Evolutionary conservation across 306 rosid species (phyloP).

Genomic region (Rubus idaeus): DNA sequence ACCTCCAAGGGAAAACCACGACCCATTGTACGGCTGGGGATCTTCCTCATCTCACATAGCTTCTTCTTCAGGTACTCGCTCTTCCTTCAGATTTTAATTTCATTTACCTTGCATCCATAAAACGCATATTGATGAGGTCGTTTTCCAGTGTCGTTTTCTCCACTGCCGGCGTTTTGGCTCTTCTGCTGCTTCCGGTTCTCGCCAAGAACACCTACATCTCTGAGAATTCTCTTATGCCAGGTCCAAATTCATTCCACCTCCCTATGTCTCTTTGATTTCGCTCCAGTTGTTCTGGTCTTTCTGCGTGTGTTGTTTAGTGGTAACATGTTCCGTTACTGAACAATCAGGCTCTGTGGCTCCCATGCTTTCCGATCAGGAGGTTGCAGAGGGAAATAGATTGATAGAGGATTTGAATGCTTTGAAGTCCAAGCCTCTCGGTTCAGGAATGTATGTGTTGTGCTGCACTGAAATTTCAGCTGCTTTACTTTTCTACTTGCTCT

Average conservation of each 20-base stretch:
- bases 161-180: conserved; percentile 68
- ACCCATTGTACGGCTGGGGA: conserved; percentile 70
- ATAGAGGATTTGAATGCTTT: conserved; percentile 50
- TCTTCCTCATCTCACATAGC: conserved; percentile 72
- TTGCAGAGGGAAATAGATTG: conserved; percentile 58
- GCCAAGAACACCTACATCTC: conserved; percentile 93
- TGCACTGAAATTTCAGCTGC: not conserved
- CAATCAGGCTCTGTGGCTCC: conserved; percentile 67
- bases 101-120: not conserved
- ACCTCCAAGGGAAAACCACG: conserved; percentile 26
- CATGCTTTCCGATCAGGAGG: conserved; percentile 70
- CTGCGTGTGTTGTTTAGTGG: not conserved
- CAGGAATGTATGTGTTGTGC: conserved; percentile 42
- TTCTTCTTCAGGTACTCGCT: conserved; percentile 52
- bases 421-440: conserved; percentile 31
- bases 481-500: not conserved
- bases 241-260: conserved; percentile 26
- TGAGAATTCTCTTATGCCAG: conserved; percentile 97
- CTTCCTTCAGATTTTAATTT: not conserved
- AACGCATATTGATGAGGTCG: not conserved
- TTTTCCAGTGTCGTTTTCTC: conserved; percentile 61
- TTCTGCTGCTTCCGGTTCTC: conserved; percentile 77
- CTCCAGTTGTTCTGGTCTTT: not conserved
- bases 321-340: not conserved
- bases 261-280: not conserved